Evolutionary conservation across 2,329 filamentous ascomycete genomes (phyloP).

Genomic region (Bipolaris zeicola): DNA sequence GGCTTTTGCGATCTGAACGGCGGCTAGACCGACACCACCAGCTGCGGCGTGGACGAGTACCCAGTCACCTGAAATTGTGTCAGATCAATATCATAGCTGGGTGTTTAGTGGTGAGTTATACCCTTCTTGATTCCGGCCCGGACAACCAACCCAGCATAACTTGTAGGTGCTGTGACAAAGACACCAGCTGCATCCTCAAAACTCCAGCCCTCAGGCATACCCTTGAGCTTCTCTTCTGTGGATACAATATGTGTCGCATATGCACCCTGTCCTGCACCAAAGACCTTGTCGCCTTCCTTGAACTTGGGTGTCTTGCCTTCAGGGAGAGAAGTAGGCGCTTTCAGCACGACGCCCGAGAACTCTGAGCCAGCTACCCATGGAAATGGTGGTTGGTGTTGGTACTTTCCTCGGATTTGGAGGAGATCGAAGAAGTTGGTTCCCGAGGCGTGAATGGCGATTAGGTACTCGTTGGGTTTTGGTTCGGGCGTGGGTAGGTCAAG

Average conservation of each 20-base stretch:
- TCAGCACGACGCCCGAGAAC: constrained; percentile 79
- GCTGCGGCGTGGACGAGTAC: constrained; percentile 92
- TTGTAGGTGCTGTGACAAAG: constrained; percentile 90
- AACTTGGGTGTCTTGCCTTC: constrained; percentile 62
- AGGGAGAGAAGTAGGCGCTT: constrained; percentile 61
- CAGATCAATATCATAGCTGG: not conserved
- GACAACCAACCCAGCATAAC: constrained; percentile 80
- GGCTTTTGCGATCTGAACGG: constrained; percentile 92
- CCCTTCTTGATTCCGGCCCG: constrained; percentile 73
- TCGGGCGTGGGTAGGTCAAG: constrained; percentile 74
- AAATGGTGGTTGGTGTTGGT: constrained; percentile 87
- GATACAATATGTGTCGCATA: constrained; percentile 79
- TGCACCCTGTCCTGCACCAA: constrained; percentile 83
- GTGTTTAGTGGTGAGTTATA: constrained; percentile 13
- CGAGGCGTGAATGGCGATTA: constrained; percentile 83
- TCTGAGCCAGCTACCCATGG: constrained; percentile 88
- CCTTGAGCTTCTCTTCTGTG: constrained; percentile 69
- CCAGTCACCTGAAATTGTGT: constrained; percentile 66
- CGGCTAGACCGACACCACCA: constrained; percentile 87
- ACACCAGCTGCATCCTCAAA: constrained; percentile 85
- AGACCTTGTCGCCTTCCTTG: constrained; percentile 80
- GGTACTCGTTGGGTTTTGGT: constrained; percentile 75
- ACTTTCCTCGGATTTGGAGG: constrained; percentile 92
- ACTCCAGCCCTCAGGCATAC: constrained; percentile 80
- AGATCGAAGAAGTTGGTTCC: constrained; percentile 98